Conservation (phyloP, 225 moss, liverwort and hornwort genomes). For the Asterella californica region DNA sequence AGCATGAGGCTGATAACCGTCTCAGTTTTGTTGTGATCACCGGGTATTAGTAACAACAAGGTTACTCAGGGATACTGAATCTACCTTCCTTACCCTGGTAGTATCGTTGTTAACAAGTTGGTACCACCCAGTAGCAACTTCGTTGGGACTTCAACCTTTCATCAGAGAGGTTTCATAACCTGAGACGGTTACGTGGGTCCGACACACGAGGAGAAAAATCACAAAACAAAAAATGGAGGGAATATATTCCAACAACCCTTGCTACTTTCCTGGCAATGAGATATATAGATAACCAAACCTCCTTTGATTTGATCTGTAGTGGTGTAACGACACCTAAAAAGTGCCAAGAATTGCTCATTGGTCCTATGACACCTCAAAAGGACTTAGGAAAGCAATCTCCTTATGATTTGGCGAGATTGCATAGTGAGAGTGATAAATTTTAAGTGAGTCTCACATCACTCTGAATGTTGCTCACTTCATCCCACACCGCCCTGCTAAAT, state of each 20-base stretch:
- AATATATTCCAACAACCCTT: neutral
- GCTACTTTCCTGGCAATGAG: neutral
- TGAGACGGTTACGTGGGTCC: too few species aligned
- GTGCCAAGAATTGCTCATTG: constrained; percentile 2
- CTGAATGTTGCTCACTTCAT: neutral
- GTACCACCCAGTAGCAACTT: neutral
- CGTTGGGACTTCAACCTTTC: neutral
- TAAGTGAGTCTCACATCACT: neutral
- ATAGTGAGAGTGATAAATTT: neutral
- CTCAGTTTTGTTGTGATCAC: neutral
- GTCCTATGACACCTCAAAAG: constrained; percentile 1
- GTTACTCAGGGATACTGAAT: too few species aligned
- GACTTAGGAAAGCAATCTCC: neutral
- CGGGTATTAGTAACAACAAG: neutral
- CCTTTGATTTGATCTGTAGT: neutral
- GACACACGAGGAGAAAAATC: too few species aligned
- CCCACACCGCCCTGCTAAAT: neutral
- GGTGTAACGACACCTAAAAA: neutral
- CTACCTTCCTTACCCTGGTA: too few species aligned
- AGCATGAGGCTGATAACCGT: constrained; percentile 1
- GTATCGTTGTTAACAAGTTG: neutral
- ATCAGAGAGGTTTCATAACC: neutral
- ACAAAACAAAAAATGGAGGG: too few species aligned
- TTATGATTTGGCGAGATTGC: neutral
- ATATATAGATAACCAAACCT: neutral